Evolutionary conservation across 169 alveolate species (phyloP), one percentile per base, ranked within the genome.

Genomic region (Eimeria necatrix): DNA sequence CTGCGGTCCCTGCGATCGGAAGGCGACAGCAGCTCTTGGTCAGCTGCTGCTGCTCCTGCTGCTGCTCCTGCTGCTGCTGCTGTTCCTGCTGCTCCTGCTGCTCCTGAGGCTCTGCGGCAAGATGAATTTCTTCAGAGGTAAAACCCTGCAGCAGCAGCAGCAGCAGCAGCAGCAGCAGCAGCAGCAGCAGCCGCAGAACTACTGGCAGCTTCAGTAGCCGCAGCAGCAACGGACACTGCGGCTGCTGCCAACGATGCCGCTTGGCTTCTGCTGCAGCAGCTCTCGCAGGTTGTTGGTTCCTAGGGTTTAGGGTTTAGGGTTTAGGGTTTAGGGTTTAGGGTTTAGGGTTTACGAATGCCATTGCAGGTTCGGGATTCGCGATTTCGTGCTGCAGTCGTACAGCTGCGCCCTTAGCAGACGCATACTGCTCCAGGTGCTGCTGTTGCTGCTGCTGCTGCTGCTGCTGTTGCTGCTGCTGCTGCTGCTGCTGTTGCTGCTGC

Each of bases 351-450:
- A 9, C 64, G 64, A 56, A 56, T 56, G 64, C 64, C 26, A n/a
- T 64, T 10, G 49, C 91, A 81, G 91, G 26, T 53, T 81, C 26
- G 76, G 74, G 26, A 4, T 56, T 5, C 32, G n/a, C 4, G 91
- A 56, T 48, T 53, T 53, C 74, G 91, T 81, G 6, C 56, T 81
- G 91, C 91, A 81, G 91, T 81, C 91, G 60, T 85, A 85, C 81
- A 61, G 68, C 32, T 96, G 97, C 70, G 97, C 97, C 2, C 83
- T 94, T 12, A 4, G 51, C 26, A 4, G 56, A 14, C 91, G 90
- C 24, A 95, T 96, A 22, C 74, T 97, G 24, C 95, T 97, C 1
- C 46, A 68, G 10, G n/a, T 68, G 10, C 24, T 18, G 8, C 6
- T 20, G 78, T 12, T 22, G 9, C 7, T 12, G 41, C 32, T 24